Percentiles rank a stretch among this genome's conserved stretches.
Conservation (phyloP, 169 alveolate genomes). For the Cryptosporidium sp. region DNA sequence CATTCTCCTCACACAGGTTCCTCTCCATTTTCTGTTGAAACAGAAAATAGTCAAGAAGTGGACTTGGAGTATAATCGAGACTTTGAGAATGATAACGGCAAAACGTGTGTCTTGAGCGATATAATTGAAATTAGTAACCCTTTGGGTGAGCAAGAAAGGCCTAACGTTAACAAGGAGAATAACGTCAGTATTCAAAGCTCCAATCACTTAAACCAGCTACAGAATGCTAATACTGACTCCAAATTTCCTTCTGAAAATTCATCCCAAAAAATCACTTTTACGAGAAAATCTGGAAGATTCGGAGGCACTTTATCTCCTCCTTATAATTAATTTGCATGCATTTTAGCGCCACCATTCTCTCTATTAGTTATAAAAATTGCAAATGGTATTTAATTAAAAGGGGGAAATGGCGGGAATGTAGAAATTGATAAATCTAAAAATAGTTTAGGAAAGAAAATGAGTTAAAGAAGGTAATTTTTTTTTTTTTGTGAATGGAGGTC, state of each 20-base stretch:
- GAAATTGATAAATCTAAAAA: background rate
- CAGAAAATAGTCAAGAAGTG: background rate
- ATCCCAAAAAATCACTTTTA: conserved; percentile 16
- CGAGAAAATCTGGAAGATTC: conserved; percentile 43
- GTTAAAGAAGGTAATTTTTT: background rate
- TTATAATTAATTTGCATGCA: conserved; percentile 4
- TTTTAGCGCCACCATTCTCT: background rate
- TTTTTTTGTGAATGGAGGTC: background rate
- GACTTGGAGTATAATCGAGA: background rate
- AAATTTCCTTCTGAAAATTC: conserved; percentile 3
- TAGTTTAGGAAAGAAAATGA: background rate
- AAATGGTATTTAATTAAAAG: background rate
- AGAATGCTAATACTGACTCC: background rate
- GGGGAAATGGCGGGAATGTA: conserved; percentile 4
- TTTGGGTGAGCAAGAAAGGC: background rate
- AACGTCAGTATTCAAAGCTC: background rate
- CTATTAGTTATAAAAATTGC: background rate
- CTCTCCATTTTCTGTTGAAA: background rate
- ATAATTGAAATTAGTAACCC: conserved; percentile 11
- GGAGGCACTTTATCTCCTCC: conserved; percentile 55
- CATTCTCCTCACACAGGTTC: background rate
- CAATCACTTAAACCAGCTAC: background rate
- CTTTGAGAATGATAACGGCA: conserved; percentile 8
- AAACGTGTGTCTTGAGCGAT: conserved; percentile 43
- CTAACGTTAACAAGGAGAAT: background rate